Evolutionary conservation across 192 early-diverging fungal species (phyloP).

Genomic region (Coemansia sp.): DNA sequence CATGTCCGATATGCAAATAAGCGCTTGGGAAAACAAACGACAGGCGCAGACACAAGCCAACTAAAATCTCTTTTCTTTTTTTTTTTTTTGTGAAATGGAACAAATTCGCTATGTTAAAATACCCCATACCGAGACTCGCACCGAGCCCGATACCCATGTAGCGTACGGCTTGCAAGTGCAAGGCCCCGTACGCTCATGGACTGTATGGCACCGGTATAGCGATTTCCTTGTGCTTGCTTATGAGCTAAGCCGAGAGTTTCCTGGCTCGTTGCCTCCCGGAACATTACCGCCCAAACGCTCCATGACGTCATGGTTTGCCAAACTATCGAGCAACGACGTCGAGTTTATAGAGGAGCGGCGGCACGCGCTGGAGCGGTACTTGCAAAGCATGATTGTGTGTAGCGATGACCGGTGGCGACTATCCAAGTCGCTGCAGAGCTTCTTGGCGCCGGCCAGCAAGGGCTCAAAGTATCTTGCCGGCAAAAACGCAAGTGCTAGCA

Average conservation of each 20-base stretch:
- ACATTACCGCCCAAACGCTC: constrained; percentile 68
- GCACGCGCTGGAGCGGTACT: constrained; percentile 73
- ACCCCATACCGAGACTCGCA: constrained; percentile 35
- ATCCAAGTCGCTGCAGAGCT: constrained; percentile 69
- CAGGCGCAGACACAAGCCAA: constrained; percentile 26
- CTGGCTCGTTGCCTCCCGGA: constrained; percentile 60
- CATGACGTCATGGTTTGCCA: constrained; percentile 57
- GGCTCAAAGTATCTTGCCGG: constrained; percentile 56
- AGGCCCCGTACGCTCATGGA: constrained; percentile 79
- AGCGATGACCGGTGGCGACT: constrained; percentile 76
- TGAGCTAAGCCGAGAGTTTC: constrained; percentile 64
- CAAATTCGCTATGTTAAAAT: constrained; percentile 54
- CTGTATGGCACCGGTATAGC: constrained; percentile 80
- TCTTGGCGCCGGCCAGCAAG: constrained; percentile 56
- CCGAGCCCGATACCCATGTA: constrained; percentile 57
- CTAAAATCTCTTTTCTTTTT: constrained; percentile 9
- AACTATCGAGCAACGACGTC: constrained; percentile 20
- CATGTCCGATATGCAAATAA: constrained; percentile 39
- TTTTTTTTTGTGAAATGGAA: constrained; percentile 25
- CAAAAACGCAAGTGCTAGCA: constrained; percentile 25
- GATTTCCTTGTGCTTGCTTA: constrained; percentile 75
- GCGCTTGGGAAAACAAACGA: constrained; percentile 18
- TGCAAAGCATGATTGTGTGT: constrained; percentile 66
- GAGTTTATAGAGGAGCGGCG: constrained; percentile 68
- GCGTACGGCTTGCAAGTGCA: constrained; percentile 73